phyloP scores from a whole-genome alignment of 1,284 basidiomycete species.

The Fomitopsis palustris region DNA sequence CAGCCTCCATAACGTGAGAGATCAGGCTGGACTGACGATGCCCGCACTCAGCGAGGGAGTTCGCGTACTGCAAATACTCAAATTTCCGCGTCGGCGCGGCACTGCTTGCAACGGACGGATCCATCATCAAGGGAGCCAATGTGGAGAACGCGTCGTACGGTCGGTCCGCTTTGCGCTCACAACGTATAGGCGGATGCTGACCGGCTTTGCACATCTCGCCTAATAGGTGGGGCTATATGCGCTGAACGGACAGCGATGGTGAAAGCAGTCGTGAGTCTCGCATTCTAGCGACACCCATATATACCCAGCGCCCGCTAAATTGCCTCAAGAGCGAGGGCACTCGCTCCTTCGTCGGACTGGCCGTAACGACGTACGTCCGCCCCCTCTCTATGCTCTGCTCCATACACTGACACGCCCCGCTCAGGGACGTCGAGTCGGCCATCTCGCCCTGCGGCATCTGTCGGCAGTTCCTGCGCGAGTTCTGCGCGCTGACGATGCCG shows the following conservation, averaged over 20 bases:
- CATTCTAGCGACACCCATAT: neutral
- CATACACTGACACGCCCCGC: neutral
- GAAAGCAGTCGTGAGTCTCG: constrained; percentile 73
- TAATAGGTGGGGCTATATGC: constrained; percentile 68
- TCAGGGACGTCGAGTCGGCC: constrained; percentile 59
- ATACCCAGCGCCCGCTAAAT: neutral
- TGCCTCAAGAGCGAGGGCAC: constrained; percentile 70
- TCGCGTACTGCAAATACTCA: constrained; percentile 74
- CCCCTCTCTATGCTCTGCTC: neutral
- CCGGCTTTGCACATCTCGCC: neutral
- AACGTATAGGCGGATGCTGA: neutral
- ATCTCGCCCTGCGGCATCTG: constrained; percentile 90
- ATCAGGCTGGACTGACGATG: neutral
- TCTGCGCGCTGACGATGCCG: constrained; percentile 74
- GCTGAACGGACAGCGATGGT: constrained; percentile 88
- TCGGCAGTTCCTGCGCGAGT: constrained; percentile 89
- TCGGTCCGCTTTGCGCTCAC: constrained; percentile 25
- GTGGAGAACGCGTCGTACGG: constrained; percentile 92
- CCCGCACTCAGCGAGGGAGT: constrained; percentile 56
- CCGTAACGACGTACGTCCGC: constrained; percentile 59
- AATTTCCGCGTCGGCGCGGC: constrained; percentile 90
- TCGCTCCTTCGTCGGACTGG: constrained; percentile 64
- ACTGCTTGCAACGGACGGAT: constrained; percentile 64
- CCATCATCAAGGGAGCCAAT: constrained; percentile 80
- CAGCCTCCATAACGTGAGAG: neutral